Evolutionary conservation across 495 filamentous ascomycete genomes (phyloP).

Genomic region (Hypoxylon rickii): DNA sequence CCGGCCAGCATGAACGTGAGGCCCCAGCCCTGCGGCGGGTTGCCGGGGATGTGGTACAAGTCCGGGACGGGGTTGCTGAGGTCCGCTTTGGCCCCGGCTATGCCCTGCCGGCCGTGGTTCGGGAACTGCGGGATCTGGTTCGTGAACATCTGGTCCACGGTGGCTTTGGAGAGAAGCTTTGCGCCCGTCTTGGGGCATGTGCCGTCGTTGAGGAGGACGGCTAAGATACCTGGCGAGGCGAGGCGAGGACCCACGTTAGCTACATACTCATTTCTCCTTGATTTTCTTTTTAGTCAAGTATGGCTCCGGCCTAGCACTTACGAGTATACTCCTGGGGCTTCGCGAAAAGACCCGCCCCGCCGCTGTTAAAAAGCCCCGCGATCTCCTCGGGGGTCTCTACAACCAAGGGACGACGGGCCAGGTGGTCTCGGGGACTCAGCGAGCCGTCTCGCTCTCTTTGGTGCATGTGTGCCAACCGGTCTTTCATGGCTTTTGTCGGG

Average conservation of each 20-base stretch:
- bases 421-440: slow-evolving; percentile 52
- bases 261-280: too few species aligned
- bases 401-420: slow-evolving; percentile 48
- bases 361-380: slow-evolving; percentile 53
- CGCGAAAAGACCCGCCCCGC: slow-evolving; percentile 60
- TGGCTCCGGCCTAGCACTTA: too few species aligned
- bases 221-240: slow-evolving; percentile 32
- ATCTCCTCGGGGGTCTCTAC: slow-evolving; percentile 39
- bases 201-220: slow-evolving; percentile 56
- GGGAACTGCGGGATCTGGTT: slow-evolving; percentile 64
- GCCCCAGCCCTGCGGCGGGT: slow-evolving; percentile 64
- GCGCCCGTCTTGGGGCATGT: slow-evolving; percentile 51
- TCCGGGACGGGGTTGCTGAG: slow-evolving; percentile 51
- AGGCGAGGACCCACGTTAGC: neutral
- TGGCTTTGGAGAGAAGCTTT: slow-evolving; percentile 53
- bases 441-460: slow-evolving; percentile 45
- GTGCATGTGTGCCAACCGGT: slow-evolving; percentile 56
- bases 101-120: slow-evolving; percentile 49
- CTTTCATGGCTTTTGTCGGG: slow-evolving; percentile 55
- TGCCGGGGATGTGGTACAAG: slow-evolving; percentile 55
- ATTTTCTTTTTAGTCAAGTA: too few species aligned
- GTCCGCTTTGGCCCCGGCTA: slow-evolving; percentile 56
- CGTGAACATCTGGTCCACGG: slow-evolving; percentile 62
- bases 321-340: slow-evolving; percentile 60
- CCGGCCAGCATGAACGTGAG: slow-evolving; percentile 51